Evolutionary conservation across 2,329 filamentous ascomycete species (phyloP).

Genomic region (Verticillium tricorpus): DNA sequence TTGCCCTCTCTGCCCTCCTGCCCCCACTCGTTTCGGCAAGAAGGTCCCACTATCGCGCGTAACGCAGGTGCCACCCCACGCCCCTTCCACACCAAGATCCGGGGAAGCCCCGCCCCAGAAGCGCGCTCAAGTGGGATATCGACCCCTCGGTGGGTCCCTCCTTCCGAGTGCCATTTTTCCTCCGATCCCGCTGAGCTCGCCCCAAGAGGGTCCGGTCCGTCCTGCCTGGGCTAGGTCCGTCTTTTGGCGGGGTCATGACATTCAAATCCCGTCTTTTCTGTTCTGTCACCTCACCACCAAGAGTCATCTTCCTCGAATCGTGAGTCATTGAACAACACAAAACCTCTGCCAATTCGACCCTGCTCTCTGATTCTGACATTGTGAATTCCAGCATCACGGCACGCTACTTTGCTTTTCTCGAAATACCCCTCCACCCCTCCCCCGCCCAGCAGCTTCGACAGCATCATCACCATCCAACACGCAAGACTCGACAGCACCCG

Average conservation of each 20-base stretch:
- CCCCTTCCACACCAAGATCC: background rate
- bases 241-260: conserved; percentile 12
- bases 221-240: conserved; percentile 1
- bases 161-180: conserved; percentile 5
- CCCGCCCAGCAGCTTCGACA: background rate
- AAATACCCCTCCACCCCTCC: background rate
- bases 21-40: background rate
- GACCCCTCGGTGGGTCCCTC: conserved; percentile 9
- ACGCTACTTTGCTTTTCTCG: background rate
- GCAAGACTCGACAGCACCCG: background rate
- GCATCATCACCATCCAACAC: background rate
- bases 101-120: background rate
- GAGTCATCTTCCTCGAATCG: background rate
- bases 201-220: background rate
- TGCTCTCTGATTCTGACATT: background rate
- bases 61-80: background rate
- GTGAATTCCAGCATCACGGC: background rate
- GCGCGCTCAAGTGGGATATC: conserved; percentile 6
- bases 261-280: conserved; percentile 10
- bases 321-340: conserved; percentile 9
- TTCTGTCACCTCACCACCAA: conserved; percentile 6
- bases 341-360: background rate
- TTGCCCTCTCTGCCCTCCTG: too few relatives aligned
- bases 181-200: conserved; percentile 3
- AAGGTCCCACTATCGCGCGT: background rate